Base-by-base conservation (phyloP, 495 filamentous ascomycete species). In the Penicillium atrosanguineum region DNA sequence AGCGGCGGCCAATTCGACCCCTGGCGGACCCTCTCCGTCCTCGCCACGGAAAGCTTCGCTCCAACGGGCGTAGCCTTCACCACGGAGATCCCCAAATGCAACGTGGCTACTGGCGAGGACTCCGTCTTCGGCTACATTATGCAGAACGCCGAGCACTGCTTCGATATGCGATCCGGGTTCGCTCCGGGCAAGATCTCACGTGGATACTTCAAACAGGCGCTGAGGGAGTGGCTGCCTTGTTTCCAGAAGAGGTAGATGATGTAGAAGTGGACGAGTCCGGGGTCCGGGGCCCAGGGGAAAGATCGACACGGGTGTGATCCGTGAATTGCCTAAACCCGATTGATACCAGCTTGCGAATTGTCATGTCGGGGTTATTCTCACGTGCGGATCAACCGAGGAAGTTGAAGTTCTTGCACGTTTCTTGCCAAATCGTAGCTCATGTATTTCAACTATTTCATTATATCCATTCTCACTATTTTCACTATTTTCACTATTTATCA, bases 1-100 rank as follows among this genome's bases (percentile, higher is more conserved):
- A 77, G 65, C 29, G 78, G 72, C 14, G 80, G 81, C 1, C 72
- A 83, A 48, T 84, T 76, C 53, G 83, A 84, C 57, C 83, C 83
- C 7, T 86, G 82, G 83, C 69, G 76, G 12, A 76, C 80, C 0
- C 61, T 84, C 15, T 78, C 76, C 1, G 66, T 75, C 1, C 65
- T 83, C 6, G 76, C 74, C 5, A 67, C 53, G 0, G 78, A 82
- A 52, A 26, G 50, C 23, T 72, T 66, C 39, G 74, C 75, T 21
- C 79, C 77, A 4, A 56, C 69, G 7, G 63, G 67, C 0, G 57
- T 73, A 7, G 51, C 40, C 1, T 63, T 70, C 36, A 73, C 72
- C 0, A 68, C 67, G 6, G 60, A 74, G 7, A 70, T 79, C 16
- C 81, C 82, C 0, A 50, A 61, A 34, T 83, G 81, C 49, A 72